phyloP scores from a whole-genome alignment of 2,329 filamentous ascomycete genomes.

The Hypoxylon sp. region DNA sequence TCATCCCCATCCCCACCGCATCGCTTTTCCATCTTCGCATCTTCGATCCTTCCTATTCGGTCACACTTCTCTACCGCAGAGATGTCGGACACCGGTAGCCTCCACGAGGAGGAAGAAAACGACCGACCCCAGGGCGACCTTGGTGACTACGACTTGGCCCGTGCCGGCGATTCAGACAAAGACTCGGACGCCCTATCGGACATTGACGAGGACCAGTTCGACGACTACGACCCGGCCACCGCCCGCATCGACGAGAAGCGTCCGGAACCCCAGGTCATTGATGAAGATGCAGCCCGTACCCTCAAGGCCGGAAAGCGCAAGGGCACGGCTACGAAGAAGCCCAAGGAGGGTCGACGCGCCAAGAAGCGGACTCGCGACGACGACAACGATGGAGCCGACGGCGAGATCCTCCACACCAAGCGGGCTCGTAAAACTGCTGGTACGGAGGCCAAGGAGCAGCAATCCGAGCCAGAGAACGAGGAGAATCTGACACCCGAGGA shows the following conservation, averaged over 20 bases:
- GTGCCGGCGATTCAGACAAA: conserved; percentile 62
- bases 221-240: conserved; percentile 74
- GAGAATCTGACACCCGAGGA: conserved; percentile 86
- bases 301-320: conserved; percentile 75
- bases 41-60: not conserved
- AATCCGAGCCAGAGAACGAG: conserved; percentile 75
- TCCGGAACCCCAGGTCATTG: conserved; percentile 68
- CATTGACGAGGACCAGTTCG: conserved; percentile 76
- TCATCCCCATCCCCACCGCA: not conserved
- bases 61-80: conserved; percentile 1
- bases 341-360: conserved; percentile 77
- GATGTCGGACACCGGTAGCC: conserved; percentile 58
- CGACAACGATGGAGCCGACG: conserved; percentile 62
- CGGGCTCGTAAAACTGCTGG: conserved; percentile 57
- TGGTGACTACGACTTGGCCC: conserved; percentile 56
- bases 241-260: conserved; percentile 70
- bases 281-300: conserved; percentile 72
- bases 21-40: not conserved
- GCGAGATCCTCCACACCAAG: conserved; percentile 60
- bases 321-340: conserved; percentile 76
- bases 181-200: conserved; percentile 73
- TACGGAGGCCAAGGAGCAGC: conserved; percentile 61
- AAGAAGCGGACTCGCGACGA: conserved; percentile 71
- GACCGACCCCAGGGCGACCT: conserved; percentile 52
- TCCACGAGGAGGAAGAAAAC: conserved; percentile 46